Conservation (phyloP, 2,329 filamentous ascomycete species). For the Stemphylium vesicarium region DNA sequence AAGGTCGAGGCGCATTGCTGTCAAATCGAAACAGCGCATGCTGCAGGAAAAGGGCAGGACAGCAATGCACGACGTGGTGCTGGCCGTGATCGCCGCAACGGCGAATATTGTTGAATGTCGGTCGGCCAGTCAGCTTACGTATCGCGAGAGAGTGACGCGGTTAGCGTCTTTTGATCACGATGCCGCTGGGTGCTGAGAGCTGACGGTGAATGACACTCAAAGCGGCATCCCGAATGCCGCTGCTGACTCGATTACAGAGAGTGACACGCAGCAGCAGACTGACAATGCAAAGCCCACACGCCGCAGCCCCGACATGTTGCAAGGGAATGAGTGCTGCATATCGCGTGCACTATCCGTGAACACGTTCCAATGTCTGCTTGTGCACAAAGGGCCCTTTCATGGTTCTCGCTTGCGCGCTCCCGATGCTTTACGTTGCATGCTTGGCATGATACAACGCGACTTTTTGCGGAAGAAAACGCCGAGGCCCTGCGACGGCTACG, state of each 20-base stretch:
- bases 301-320: too few relatives aligned
- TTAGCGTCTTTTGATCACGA: constrained; percentile 20
- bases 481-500: constrained; percentile 14
- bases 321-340: background rate
- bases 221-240: constrained; percentile 33
- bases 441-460: constrained; percentile 21
- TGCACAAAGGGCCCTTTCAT: constrained; percentile 1
- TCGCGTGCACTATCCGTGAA: background rate
- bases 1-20: constrained; percentile 12
- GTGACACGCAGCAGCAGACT: constrained; percentile 32
- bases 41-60: constrained; percentile 15
- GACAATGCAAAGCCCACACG: too few relatives aligned
- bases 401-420: constrained; percentile 12
- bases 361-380: background rate
- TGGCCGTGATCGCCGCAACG: constrained; percentile 6
- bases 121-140: constrained; percentile 29
- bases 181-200: constrained; percentile 12
- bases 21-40: constrained; percentile 19
- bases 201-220: constrained; percentile 29
- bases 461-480: constrained; percentile 19
- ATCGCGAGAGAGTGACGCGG: constrained; percentile 9
- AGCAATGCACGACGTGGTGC: constrained; percentile 13
- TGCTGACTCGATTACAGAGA: constrained; percentile 29
- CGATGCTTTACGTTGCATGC: constrained; percentile 24
- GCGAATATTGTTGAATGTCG: constrained; percentile 21